Base-by-base conservation (phyloP, 1,284 basidiomycete genomes). In the Malassezia equina region DNA sequence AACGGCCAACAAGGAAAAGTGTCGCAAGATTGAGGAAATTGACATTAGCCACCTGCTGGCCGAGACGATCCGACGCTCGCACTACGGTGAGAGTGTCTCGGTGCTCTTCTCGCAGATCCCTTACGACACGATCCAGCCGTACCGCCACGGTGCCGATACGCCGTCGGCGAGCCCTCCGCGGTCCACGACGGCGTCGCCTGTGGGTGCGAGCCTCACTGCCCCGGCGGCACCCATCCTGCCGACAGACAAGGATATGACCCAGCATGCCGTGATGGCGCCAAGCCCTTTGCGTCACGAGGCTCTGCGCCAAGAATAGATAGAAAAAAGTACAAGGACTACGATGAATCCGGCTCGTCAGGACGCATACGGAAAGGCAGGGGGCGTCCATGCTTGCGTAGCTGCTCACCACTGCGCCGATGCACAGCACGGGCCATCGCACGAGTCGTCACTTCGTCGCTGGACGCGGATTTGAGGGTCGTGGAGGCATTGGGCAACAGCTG, bases 11-110 rank as follows among this genome's bases (percentile, higher is more conserved):
- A 80, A 83, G 72, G 80, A 78, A 44, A 75, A 75, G 60, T 94
- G 91, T 77, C 73, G 76, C 55, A 95, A 94, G 80, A 84, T 99
- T 48, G 90, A 95, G 79, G 65, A 68, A 64, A 86, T 99, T 64
- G 91, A 98, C 79, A 85, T 99, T 69, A 87, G 86, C 47, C 84
- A 86, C 51, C 90, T 98, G 59, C 81, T 99, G 55, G 94, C 90
- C 36, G 94, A 98, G 44, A 93, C 95, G 45, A 95, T 98, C 60
- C 79, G 93, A 63, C 82, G 93, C 62, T 90, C 86, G 47, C 75
- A 76, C 63, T 77, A 75, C 58, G 76, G 75, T 28, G 71, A 73
- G 51, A 60, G 55, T 33, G 66, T 73, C 15, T 62, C 59, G n/a
- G 64, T 70, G 21, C 62, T 73, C 17, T 73, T 72, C 61, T 67